Evolutionary conservation across 2,329 filamentous ascomycete species (phyloP).

Genomic region (Aspergillus sojae): DNA sequence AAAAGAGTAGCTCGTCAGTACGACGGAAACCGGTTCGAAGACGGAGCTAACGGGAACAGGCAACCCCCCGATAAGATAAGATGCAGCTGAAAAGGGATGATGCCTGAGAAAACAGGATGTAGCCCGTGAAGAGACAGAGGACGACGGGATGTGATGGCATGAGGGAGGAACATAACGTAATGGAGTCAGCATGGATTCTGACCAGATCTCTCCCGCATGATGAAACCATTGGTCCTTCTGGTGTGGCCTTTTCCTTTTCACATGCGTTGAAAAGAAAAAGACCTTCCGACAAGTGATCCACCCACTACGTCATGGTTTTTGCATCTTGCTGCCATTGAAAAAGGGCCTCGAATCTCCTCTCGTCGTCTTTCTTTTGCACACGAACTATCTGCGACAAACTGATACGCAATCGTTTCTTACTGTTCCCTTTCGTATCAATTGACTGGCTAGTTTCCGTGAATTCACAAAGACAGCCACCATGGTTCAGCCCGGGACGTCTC

Average conservation of each 20-base stretch:
- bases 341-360: not conserved
- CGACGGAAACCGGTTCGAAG: not conserved
- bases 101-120: not conserved
- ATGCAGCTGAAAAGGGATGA: not conserved
- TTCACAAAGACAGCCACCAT: not conserved
- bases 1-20: too few species aligned
- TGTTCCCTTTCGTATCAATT: not conserved
- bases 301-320: conserved; percentile 1
- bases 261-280: not conserved
- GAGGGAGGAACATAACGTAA: not conserved
- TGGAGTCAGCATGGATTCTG: not conserved
- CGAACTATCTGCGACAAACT: not conserved
- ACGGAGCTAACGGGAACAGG: not conserved
- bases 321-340: not conserved
- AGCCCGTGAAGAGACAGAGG: not conserved
- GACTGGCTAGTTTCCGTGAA: not conserved
- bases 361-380: too few species aligned
- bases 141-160: not conserved
- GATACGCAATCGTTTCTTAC: not conserved
- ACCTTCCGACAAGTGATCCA: not conserved
- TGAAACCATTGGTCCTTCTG: not conserved
- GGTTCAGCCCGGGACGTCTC: not conserved
- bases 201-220: not conserved
- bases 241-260: not conserved
- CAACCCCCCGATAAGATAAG: not conserved